Evolutionary conservation across 352 stramenopile genomes (phyloP).

Genomic region (Globisporangium barbulae): DNA sequence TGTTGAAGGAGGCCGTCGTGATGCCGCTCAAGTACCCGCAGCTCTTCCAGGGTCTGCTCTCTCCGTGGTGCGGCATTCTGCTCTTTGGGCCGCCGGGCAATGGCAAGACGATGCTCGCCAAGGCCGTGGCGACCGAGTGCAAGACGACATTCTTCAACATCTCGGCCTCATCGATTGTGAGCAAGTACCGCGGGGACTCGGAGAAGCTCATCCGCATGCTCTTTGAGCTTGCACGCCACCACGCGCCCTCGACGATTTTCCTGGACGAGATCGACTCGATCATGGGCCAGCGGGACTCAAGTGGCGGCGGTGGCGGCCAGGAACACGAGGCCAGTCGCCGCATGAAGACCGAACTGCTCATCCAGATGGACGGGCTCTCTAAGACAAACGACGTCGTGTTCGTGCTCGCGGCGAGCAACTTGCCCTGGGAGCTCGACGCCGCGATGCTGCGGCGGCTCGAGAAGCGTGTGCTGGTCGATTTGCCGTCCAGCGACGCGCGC

Average conservation of each 20-base stretch:
- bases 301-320: constrained; percentile 50
- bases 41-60: constrained; percentile 91
- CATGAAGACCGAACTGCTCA: constrained; percentile 87
- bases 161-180: constrained; percentile 83
- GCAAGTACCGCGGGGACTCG: constrained; percentile 83
- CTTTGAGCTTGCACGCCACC: constrained; percentile 78
- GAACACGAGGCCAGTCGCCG: constrained; percentile 83
- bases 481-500: constrained; percentile 62
- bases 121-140: constrained; percentile 82
- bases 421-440: constrained; percentile 78
- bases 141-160: constrained; percentile 89
- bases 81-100: constrained; percentile 85
- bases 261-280: constrained; percentile 88
- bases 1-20: constrained; percentile 94
- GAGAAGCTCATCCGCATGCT: constrained; percentile 87
- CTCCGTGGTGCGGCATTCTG: constrained; percentile 89
- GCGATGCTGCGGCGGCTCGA: constrained; percentile 82
- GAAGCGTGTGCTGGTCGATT: constrained; percentile 78
- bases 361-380: constrained; percentile 83
- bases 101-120: constrained; percentile 88
- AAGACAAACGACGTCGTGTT: constrained; percentile 84
- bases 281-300: constrained; percentile 83
- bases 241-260: constrained; percentile 85
- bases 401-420: constrained; percentile 76
- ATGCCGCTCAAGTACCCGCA: constrained; percentile 95